Evolutionary conservation across 2,329 filamentous ascomycete species (phyloP).

Genomic region (Aspergillus felis): DNA sequence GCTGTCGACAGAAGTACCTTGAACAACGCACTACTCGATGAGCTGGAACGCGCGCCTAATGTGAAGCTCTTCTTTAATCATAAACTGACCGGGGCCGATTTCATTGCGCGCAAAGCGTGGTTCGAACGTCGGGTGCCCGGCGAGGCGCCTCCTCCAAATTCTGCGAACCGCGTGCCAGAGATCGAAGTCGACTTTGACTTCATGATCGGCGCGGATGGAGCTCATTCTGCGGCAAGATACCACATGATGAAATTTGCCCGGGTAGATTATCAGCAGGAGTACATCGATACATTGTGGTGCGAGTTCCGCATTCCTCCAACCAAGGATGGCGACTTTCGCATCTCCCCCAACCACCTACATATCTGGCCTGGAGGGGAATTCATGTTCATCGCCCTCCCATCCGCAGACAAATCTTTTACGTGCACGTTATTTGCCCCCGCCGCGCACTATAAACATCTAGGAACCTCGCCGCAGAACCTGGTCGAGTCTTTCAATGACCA

Average conservation of each 20-base stretch:
- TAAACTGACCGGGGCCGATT: conserved; percentile 87
- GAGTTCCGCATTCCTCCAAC: conserved; percentile 77
- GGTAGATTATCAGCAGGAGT: conserved; percentile 89
- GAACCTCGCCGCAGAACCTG: conserved; percentile 60
- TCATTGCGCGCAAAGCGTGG: conserved; percentile 75
- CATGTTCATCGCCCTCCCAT: conserved; percentile 97
- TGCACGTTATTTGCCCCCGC: conserved; percentile 88
- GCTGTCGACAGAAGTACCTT: conserved; percentile 81
- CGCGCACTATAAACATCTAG: conserved; percentile 63
- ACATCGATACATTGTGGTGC: conserved; percentile 96
- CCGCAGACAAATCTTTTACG: conserved; percentile 85
- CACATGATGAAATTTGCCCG: conserved; percentile 94
- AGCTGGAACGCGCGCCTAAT: conserved; percentile 78
- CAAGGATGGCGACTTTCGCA: conserved; percentile 58
- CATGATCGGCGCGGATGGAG: conserved; percentile 90
- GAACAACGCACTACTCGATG: conserved; percentile 79
- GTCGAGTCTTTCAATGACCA: conserved; percentile 82
- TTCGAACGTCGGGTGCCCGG: conserved; percentile 60
- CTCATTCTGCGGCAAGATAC: conserved; percentile 84
- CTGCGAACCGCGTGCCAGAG: conserved; percentile 55
- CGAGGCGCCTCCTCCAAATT: conserved; percentile 27
- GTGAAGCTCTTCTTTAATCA: conserved; percentile 91
- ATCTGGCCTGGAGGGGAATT: conserved; percentile 94
- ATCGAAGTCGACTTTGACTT: conserved; percentile 85
- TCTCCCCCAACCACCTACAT: conserved; percentile 89